Percentiles rank a stretch among this genome's conserved stretches.
Evolutionary conservation across 2,329 filamentous ascomycete species (phyloP).

Genomic region (Stenocarpella maydis): DNA sequence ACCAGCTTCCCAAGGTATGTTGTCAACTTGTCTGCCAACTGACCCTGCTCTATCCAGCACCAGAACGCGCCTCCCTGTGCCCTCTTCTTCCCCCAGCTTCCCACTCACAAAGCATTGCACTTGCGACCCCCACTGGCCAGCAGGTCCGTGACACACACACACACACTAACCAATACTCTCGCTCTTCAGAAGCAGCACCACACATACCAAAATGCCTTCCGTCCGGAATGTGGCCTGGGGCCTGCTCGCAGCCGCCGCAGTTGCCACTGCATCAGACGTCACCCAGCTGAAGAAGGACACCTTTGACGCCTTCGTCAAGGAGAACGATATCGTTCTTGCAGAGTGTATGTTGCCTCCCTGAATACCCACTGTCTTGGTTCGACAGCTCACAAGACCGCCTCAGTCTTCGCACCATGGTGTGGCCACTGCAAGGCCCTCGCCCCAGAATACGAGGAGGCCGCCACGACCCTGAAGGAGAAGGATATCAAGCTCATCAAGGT

Average conservation of each 20-base stretch:
- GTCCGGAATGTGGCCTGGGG: conserved; percentile 60
- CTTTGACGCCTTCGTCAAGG: conserved; percentile 86
- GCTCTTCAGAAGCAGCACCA: conserved; percentile 19
- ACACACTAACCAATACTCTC: neutral
- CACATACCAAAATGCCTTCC: conserved; percentile 51
- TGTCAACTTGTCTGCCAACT: neutral
- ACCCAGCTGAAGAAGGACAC: conserved; percentile 83
- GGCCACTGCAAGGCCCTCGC: conserved; percentile 99
- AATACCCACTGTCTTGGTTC: neutral
- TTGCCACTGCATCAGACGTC: conserved; percentile 81
- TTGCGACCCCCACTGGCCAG: neutral
- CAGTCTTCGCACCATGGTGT: conserved; percentile 95
- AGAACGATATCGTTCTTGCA: conserved; percentile 88
- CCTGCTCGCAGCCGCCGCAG: conserved; percentile 63
- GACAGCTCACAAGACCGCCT: neutral
- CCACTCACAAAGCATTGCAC: neutral
- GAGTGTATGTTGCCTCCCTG: conserved; percentile 73
- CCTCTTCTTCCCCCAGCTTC: neutral
- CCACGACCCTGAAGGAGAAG: conserved; percentile 86
- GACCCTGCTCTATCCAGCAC: neutral
- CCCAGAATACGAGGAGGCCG: conserved; percentile 88
- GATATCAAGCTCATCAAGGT: conserved; percentile 85
- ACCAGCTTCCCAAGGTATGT: conserved; percentile 30
- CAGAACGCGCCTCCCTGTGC: neutral
- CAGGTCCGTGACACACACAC: neutral